Conservation (phyloP, 2,329 filamentous ascomycete genomes). For the Aspergillus neoniger region DNA sequence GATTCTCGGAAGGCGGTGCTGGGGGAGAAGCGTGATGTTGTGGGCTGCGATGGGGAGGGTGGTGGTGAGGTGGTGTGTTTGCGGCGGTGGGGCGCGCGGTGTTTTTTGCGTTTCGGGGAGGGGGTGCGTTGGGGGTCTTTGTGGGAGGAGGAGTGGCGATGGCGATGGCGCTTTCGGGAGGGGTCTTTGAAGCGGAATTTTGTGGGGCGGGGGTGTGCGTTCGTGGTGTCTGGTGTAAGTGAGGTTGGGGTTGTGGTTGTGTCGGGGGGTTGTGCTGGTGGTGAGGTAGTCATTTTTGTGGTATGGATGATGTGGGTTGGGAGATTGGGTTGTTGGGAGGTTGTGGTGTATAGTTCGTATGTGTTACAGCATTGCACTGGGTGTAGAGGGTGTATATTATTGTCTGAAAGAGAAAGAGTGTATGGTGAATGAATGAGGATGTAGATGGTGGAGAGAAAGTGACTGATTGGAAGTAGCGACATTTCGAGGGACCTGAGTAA, state of each 20-base stretch:
- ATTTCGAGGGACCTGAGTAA: neutral
- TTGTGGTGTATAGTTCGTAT: neutral
- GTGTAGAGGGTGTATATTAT: neutral
- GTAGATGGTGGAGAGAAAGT: neutral
- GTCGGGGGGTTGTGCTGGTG: neutral
- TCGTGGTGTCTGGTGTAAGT: neutral
- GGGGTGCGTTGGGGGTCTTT: constrained; percentile 21
- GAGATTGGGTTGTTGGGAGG: neutral
- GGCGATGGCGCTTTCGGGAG: constrained; percentile 12
- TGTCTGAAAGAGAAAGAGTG: neutral
- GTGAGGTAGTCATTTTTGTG: neutral
- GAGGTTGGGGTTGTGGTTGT: neutral
- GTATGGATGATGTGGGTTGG: neutral
- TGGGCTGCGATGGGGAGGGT: neutral
- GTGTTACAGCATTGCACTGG: too few relatives aligned
- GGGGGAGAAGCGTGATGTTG: constrained; percentile 53
- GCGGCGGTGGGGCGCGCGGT: constrained; percentile 27
- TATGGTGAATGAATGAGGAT: neutral
- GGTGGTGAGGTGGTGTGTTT: constrained; percentile 15
- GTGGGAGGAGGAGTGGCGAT: constrained; percentile 19
- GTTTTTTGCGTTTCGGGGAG: constrained; percentile 15
- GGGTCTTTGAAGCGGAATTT: constrained; percentile 41
- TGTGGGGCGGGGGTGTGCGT: constrained; percentile 16
- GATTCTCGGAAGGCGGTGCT: constrained; percentile 86
- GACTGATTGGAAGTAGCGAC: neutral